phyloP scores from a whole-genome alignment of 768 basidiomycete genomes.

The Mrakia blollopis region DNA sequence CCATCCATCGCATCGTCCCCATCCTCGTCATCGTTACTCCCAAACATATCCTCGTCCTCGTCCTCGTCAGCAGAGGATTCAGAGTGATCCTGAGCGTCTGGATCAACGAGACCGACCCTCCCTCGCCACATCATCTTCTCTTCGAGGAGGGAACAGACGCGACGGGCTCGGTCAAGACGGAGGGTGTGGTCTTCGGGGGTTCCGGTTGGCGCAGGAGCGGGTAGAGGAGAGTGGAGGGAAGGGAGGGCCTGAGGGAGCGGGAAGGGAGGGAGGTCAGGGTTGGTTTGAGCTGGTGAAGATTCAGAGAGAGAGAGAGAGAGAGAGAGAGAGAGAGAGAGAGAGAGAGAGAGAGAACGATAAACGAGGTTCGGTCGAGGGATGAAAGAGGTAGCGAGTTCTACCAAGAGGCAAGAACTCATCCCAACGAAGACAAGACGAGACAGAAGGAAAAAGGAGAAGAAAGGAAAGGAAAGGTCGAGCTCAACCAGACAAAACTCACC shows the following conservation, averaged over 20 bases:
- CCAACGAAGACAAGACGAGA: too few species aligned
- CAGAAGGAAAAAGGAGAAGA: neutral
- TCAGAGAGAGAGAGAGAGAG: neutral
- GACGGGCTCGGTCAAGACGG: slow-evolving; percentile 1
- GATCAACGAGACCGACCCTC: slow-evolving; percentile 2
- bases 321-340: neutral
- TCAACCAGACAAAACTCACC: neutral
- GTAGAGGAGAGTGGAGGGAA: neutral
- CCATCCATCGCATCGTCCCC: neutral
- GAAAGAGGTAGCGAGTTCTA: too few species aligned
- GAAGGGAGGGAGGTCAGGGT: neutral
- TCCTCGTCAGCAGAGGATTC: neutral
- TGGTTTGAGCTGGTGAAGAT: too few species aligned
- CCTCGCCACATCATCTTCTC: slow-evolving; percentile 15
- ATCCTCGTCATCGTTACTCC: slow-evolving; percentile 1
- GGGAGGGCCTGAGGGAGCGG: neutral
- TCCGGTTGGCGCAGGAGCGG: neutral
- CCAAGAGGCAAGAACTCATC: too few species aligned
- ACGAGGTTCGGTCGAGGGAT: too few species aligned
- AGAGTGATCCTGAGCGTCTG: neutral
- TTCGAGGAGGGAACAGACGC: slow-evolving; percentile 8
- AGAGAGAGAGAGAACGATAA: neutral
- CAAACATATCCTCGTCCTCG: slow-evolving; percentile 26
- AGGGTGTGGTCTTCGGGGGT: neutral
- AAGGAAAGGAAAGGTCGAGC: neutral